A percentile compares a stretch with the other conserved stretches of the same genome.
Conservation (phyloP, 1,284 basidiomycete species). For the Omphalotus olearius region DNA sequence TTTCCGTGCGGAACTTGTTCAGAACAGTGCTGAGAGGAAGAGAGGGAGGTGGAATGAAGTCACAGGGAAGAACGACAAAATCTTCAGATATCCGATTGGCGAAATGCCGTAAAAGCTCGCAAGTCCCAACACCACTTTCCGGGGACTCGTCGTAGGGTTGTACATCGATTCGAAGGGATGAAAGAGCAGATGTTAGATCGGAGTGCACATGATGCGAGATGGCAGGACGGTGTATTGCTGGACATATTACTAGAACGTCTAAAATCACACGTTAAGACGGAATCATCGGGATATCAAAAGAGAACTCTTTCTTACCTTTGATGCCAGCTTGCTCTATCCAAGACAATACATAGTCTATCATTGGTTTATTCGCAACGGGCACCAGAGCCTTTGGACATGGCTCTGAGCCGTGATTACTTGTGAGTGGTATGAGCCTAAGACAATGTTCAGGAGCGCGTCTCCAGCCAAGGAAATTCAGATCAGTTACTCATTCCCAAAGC, state of each 20-base stretch:
- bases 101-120: slow-evolving; percentile 66
- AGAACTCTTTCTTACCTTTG: slow-evolving; percentile 50
- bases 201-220: slow-evolving; percentile 82
- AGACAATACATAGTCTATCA: slow-evolving; percentile 79
- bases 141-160: slow-evolving; percentile 73
- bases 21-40: slow-evolving; percentile 70
- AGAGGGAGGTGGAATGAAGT: slow-evolving; percentile 76
- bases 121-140: slow-evolving; percentile 62
- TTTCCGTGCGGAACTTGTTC: slow-evolving; percentile 77
- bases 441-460: background rate
- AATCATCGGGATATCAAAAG: slow-evolving; percentile 12
- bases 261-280: slow-evolving; percentile 11
- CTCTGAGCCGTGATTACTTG: slow-evolving; percentile 68
- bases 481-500: slow-evolving; percentile 82
- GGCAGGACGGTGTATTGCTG: slow-evolving; percentile 64
- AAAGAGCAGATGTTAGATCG: slow-evolving; percentile 51
- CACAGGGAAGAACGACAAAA: slow-evolving; percentile 89
- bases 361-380: slow-evolving; percentile 83
- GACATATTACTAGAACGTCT: slow-evolving; percentile 88
- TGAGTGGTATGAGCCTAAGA: slow-evolving; percentile 65
- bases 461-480: background rate
- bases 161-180: slow-evolving; percentile 65
- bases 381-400: slow-evolving; percentile 82
- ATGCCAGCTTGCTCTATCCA: slow-evolving; percentile 89
- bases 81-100: slow-evolving; percentile 69